phyloP scores from a whole-genome alignment of 441 rosid species.

The Brassica hybrid region DNA sequence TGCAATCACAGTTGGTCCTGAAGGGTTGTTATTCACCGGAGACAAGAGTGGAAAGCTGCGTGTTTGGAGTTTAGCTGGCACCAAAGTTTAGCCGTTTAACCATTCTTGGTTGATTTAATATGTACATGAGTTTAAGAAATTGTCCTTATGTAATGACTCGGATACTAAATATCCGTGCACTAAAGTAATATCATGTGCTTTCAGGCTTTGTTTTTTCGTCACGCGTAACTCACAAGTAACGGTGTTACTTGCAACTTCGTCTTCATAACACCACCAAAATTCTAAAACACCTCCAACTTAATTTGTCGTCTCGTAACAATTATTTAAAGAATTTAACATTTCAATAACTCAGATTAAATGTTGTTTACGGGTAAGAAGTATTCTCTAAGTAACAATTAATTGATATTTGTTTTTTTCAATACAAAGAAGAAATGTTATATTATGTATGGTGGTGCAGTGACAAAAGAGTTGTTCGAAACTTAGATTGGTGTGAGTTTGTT shows the following conservation, averaged over 20 bases:
- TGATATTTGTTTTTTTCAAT: neutral
- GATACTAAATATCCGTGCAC: neutral
- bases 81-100: slow-evolving; percentile 17
- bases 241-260: neutral
- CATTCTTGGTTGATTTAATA: slow-evolving; percentile 12
- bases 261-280: neutral
- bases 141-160: neutral
- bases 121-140: slow-evolving; percentile 29
- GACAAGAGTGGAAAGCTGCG: slow-evolving; percentile 40
- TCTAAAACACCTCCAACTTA: slow-evolving; percentile 1
- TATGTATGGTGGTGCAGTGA: too few relatives aligned
- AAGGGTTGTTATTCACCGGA: slow-evolving; percentile 49
- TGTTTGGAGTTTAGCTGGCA: slow-evolving; percentile 41
- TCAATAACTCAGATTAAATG: neutral
- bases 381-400: neutral
- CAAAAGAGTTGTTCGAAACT: too few relatives aligned
- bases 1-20: slow-evolving; percentile 40
- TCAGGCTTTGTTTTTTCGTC: neutral
- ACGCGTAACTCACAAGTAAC: neutral
- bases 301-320: neutral
- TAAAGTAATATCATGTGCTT: neutral
- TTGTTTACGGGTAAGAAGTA: neutral
- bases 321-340: neutral
- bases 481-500: too few relatives aligned
- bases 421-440: too few relatives aligned